Percentiles rank a stretch among this genome's conserved stretches.
phyloP scores from a whole-genome alignment of 2,329 filamentous ascomycete species.

The Aspergillus sp. region DNA sequence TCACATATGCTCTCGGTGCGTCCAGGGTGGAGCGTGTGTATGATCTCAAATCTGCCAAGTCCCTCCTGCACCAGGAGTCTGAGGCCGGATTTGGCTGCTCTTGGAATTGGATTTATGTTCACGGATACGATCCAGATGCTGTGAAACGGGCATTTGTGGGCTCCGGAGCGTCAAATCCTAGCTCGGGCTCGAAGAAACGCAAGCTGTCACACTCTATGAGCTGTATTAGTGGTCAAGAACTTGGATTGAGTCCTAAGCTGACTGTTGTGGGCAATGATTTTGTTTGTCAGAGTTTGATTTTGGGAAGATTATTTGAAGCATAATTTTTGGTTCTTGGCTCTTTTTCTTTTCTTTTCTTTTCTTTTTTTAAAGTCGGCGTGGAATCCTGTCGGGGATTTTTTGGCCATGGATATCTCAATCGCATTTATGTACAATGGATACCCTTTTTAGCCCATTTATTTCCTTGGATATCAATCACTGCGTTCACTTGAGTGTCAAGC shows the following conservation, averaged over 20 bases:
- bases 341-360: constrained; percentile 3
- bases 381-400: neutral
- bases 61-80: constrained; percentile 47
- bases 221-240: constrained; percentile 19
- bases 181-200: constrained; percentile 36
- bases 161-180: constrained; percentile 6
- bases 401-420: neutral
- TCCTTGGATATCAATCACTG: neutral
- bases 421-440: neutral
- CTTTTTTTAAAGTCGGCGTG: neutral
- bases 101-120: constrained; percentile 75
- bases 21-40: constrained; percentile 55
- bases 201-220: constrained; percentile 27
- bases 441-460: neutral
- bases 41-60: constrained; percentile 57
- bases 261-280: constrained; percentile 74
- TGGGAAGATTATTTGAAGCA: constrained; percentile 67
- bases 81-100: constrained; percentile 27
- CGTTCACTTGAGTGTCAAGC: too few relatives aligned
- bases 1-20: constrained; percentile 71
- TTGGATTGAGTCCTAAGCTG: constrained; percentile 42
- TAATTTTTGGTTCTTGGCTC: constrained; percentile 9
- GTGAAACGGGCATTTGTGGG: constrained; percentile 39
- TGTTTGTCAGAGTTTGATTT: constrained; percentile 83
- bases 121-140: constrained; percentile 52